Evolutionary conservation across 1,284 basidiomycete species (phyloP), one percentile per base, ranked within the genome.

Genomic region (Xerocomus nothofagi): DNA sequence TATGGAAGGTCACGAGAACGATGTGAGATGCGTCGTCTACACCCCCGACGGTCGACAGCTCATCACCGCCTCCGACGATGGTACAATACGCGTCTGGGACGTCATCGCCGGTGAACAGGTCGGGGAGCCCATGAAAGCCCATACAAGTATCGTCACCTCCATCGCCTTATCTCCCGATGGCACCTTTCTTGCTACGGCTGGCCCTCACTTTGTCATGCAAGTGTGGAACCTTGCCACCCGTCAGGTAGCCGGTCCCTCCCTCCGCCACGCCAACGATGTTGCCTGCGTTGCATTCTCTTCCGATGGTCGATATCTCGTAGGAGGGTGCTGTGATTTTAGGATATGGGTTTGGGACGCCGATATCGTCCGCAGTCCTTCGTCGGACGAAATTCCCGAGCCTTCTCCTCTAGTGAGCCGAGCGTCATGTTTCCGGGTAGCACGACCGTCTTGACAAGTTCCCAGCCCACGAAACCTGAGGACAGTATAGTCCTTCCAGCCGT

Each of bases 151-250:
- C 45, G 57, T 69, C 53, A 55, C 56, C 39, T 69, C 67, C 44
- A 60, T 67, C 38, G 57, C 58, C 36, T 57, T 70, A 21, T 68
- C 66, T 6, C 63, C 67, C 4, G 57, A 70, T 14, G 65, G 68
- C 38, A 47, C 50, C 24, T 66, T 51, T 44, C 64, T 65, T 12
- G 65, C 63, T 6, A 68, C 63, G 21, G 59, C 62, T n/a, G 62
- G 62, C 1, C 64, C 62, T 14, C 56, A 62, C 47, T 49, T 52
- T 24, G 50, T 63, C 51, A 56, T 66, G 60, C 65, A 67, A 39
- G 50, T 64, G 3, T 64, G 62, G 62, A 64, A 66, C 49, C 60
- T 64, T 1, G 54, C 33, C 18, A 56, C 65, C 29, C 56, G 56
- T 17, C 53, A 60, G 36, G 33, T 49, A 30, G 39, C 47, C n/a